Conservation (phyloP, 495 filamentous ascomycete genomes). For the Podospora pseudopauciseta region DNA sequence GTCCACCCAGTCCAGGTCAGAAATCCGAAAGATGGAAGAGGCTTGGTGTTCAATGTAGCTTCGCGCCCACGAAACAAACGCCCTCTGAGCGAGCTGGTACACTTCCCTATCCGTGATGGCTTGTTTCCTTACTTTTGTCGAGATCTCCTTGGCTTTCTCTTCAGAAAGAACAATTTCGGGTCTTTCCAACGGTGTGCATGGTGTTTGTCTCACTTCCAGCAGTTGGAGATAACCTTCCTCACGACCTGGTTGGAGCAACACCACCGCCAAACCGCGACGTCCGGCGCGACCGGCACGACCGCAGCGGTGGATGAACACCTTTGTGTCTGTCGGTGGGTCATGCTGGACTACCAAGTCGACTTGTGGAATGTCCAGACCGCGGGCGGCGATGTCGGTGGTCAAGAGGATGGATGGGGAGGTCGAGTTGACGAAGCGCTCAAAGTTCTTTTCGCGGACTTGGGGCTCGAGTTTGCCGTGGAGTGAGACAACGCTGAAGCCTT, state of each 20-base stretch:
- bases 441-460: constrained; percentile 50
- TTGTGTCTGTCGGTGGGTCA: constrained; percentile 87
- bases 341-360: constrained; percentile 93
- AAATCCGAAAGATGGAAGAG: constrained; percentile 80
- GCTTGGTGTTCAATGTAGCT: constrained; percentile 90
- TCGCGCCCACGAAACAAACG: constrained; percentile 88
- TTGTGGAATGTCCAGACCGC: constrained; percentile 89
- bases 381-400: constrained; percentile 60
- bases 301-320: constrained; percentile 91
- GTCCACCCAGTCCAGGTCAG: constrained; percentile 78
- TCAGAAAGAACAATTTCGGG: constrained; percentile 50
- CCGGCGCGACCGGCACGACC: constrained; percentile 91
- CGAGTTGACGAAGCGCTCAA: constrained; percentile 54
- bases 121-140: constrained; percentile 55
- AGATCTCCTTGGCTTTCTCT: constrained; percentile 51
- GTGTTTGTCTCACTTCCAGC: constrained; percentile 84
- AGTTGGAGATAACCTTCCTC: constrained; percentile 90
- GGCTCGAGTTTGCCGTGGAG: constrained; percentile 90
- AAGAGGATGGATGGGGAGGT: constrained; percentile 73
- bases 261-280: constrained; percentile 75
- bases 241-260: constrained; percentile 74
- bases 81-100: constrained; percentile 82
- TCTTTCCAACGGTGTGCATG: constrained; percentile 60
- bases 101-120: constrained; percentile 72
- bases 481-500: constrained; percentile 65